Percentiles rank a stretch among this genome's conserved stretches.
phyloP scores from a whole-genome alignment of 140 eudicot species.

The Bidens hawaiensis region DNA sequence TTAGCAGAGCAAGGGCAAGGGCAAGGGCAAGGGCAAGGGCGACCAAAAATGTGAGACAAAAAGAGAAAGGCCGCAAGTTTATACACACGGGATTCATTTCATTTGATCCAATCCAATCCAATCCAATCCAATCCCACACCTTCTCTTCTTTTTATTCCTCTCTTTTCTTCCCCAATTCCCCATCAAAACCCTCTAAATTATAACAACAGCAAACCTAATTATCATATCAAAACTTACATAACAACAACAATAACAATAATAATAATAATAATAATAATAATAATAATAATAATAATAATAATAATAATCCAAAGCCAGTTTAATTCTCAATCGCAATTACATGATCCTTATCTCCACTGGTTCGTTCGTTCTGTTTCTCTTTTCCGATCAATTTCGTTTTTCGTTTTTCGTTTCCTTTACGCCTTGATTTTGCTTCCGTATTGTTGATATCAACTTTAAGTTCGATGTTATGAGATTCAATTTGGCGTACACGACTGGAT shows the following conservation, averaged over 20 bases:
- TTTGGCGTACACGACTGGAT: too few relatives aligned
- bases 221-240: too few relatives aligned
- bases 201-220: too few relatives aligned
- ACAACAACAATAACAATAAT: too few relatives aligned
- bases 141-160: conserved; percentile 4
- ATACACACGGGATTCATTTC: conserved; percentile 24
- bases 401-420: not conserved
- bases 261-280: too few relatives aligned
- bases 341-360: conserved; percentile 37
- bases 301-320: conserved; percentile 4
- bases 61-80: conserved; percentile 25
- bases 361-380: conserved; percentile 13
- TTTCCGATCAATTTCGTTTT: not conserved
- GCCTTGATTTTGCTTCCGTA: conserved; percentile 1
- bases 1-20: too few relatives aligned
- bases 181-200: too few relatives aligned
- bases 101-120: too few relatives aligned
- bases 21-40: too few relatives aligned
- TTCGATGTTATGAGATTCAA: too few relatives aligned
- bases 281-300: too few relatives aligned
- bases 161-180: conserved; percentile 20
- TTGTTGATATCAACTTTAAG: not conserved
- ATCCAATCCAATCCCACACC: conserved; percentile 28
- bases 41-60: not conserved
- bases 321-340: not conserved